These are phyloP conservation scores for Penicillium psychrofluorescens DNA, from an alignment of 495 filamentous ascomycete genomes.

Conservation along the genomic window DNA sequence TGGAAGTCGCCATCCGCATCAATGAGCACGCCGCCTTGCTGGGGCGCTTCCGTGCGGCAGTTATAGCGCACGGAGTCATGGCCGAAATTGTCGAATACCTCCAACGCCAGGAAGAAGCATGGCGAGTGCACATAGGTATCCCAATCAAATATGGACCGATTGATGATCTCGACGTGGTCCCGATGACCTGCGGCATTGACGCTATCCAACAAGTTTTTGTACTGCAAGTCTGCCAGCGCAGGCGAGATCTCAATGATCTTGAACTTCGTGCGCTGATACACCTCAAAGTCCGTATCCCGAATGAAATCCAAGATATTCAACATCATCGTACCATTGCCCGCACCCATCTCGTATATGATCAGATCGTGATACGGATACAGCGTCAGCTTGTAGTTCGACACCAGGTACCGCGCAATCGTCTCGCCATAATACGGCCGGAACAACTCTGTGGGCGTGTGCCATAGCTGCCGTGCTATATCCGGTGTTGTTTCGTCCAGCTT, in stretches of 20 bases:
- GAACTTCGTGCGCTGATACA: conserved; percentile 91
- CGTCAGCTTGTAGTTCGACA: conserved; percentile 91
- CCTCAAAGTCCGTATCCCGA: conserved; percentile 77
- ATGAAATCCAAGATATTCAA: conserved; percentile 96
- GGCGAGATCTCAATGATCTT: conserved; percentile 92
- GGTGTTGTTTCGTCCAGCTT: conserved; percentile 59
- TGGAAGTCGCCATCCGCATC: conserved; percentile 82
- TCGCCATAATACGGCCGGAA: conserved; percentile 97
- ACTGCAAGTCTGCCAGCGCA: conserved; percentile 70
- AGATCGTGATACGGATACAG: conserved; percentile 94
- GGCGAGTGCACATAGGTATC: conserved; percentile 73
- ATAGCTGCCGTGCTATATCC: conserved; percentile 81
- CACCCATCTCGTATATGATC: conserved; percentile 97
- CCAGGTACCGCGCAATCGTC: conserved; percentile 86
- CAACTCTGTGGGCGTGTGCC: conserved; percentile 97
- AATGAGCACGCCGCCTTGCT: conserved; percentile 84
- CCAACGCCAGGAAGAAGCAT: conserved; percentile 97
- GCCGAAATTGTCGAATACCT: conserved; percentile 97
- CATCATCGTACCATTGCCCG: conserved; percentile 97
- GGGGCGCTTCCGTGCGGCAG: conserved; percentile 58
- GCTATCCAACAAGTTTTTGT: conserved; percentile 55
- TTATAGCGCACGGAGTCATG: conserved; percentile 93
- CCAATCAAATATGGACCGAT: conserved; percentile 94
- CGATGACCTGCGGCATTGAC: conserved; percentile 65
- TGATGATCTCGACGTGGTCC: conserved; percentile 86